Evolutionary conservation across 1,284 basidiomycete species (phyloP).

Genomic region (Microbotryomycetes sp.): DNA sequence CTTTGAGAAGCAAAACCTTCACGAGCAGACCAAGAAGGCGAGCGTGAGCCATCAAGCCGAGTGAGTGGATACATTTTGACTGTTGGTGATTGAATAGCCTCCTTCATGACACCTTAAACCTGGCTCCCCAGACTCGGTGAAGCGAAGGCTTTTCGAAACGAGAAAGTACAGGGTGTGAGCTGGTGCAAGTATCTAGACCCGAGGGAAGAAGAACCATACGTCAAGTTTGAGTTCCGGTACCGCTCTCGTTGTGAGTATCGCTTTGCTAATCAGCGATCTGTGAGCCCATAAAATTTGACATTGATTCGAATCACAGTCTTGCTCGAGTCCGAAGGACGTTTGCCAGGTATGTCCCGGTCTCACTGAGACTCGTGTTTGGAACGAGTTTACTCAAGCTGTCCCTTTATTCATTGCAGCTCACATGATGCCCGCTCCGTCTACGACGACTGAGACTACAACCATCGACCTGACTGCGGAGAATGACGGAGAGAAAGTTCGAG

Average conservation of each 20-base stretch:
- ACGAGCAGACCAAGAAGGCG: neutral
- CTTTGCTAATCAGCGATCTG: neutral
- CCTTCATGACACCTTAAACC: too few relatives aligned
- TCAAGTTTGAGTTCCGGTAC: neutral
- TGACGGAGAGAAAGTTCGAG: too few relatives aligned
- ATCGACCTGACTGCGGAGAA: too few relatives aligned
- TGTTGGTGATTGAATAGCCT: too few relatives aligned
- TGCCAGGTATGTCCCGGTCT: neutral
- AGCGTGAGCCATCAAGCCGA: neutral
- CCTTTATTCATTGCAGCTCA: neutral
- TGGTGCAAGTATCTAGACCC: neutral
- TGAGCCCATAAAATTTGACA: too few relatives aligned
- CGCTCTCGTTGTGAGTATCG: neutral
- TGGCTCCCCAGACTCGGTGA: too few relatives aligned
- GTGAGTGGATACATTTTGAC: neutral
- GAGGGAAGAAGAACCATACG: neutral
- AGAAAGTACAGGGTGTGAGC: too few relatives aligned
- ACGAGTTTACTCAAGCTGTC: neutral
- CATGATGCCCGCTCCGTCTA: too few relatives aligned
- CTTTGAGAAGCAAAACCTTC: neutral
- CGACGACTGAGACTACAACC: too few relatives aligned
- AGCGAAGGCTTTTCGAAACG: too few relatives aligned
- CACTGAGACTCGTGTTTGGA: neutral
- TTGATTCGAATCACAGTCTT: too few relatives aligned
- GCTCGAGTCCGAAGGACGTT: neutral